Evolutionary conservation across 495 filamentous ascomycete genomes (phyloP), one percentile per base, ranked within the genome.

Genomic region (Hyaloscypha finlandica): DNA sequence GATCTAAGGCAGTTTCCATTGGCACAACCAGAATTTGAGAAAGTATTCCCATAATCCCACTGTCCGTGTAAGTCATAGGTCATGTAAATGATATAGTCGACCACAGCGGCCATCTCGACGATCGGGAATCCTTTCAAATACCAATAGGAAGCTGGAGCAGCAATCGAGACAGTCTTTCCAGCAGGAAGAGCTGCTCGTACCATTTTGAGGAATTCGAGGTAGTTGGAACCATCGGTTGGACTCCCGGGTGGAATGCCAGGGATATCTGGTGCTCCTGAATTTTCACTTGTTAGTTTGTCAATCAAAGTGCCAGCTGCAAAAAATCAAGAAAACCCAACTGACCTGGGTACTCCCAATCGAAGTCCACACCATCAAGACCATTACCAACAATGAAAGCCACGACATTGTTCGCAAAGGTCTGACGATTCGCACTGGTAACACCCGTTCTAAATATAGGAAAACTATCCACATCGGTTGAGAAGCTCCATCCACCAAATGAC

Each of bases 401-500:
- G 25, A 76, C 55, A 62, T 81, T 84, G 0, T 35, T 70, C 2
- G 65, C 71, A 32, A 85, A 74, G 0, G 58, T 77, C 0, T 73
- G 68, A 0, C 78, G 75, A 52, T 84, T 81, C 6, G 71, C 58
- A 4, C 68, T 57, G 2, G 20, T 70, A 29, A 80, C 74, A 19
- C 61, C 80, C 0, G 78, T 65, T 3, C 82, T 77, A 42, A 83
- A 76, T 32, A 81, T 75, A 14, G 66, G 56, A 56, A 72, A 81
- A 3, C 77, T 78, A 12, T 60, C 65, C 1, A 67, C 60, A 30
- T 73, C 70, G 0, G 80, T 82, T 1, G 76, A 79, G 59, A 80
- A 82, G 0, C 60, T 69, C 82, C 82, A 84, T 4, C 82, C 83
- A 11, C 83, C 83, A 63, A 85, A 75, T 0, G 79, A 80, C 1